A percentile compares a stretch with the other conserved stretches of the same genome.
phyloP scores from a whole-genome alignment of 1,284 basidiomycete species.

The Pisolithus thermaeus region DNA sequence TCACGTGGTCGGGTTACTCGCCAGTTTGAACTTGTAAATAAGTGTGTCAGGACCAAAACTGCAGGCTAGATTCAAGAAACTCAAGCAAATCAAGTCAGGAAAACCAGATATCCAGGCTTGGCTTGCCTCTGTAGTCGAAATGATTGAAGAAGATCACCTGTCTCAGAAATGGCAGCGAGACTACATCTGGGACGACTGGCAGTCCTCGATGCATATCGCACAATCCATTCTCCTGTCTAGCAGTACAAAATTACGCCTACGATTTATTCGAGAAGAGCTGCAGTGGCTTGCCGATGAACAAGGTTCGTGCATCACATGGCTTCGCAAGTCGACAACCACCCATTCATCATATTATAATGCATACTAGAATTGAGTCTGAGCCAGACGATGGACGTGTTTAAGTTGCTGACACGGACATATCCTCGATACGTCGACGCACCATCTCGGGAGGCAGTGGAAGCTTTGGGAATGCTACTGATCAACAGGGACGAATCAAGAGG shows the following conservation, averaged over 20 bases:
- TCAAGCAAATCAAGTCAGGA: slow-evolving; percentile 15
- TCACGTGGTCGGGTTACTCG: not conserved
- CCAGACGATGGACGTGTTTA: slow-evolving; percentile 68
- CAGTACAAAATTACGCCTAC: slow-evolving; percentile 49
- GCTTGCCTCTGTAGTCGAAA: slow-evolving; percentile 26
- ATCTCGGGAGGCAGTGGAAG: slow-evolving; percentile 68
- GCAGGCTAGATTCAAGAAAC: too few relatives aligned
- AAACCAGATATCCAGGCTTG: slow-evolving; percentile 39
- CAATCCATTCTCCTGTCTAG: slow-evolving; percentile 43
- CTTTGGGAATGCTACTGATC: slow-evolving; percentile 58
- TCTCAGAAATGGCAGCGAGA: slow-evolving; percentile 44
- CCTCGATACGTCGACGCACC: slow-evolving; percentile 68
- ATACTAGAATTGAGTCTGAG: slow-evolving; percentile 54
- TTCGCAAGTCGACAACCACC: not conserved
- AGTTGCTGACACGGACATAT: slow-evolving; percentile 68
- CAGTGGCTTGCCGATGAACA: slow-evolving; percentile 52
- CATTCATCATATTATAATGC: not conserved
- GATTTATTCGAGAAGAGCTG: slow-evolving; percentile 59
- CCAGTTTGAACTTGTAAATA: too few relatives aligned
- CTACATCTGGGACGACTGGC: slow-evolving; percentile 49
- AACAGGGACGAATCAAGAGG: slow-evolving; percentile 44
- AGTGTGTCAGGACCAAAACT: not conserved
- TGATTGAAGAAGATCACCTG: slow-evolving; percentile 16
- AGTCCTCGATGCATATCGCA: slow-evolving; percentile 46
- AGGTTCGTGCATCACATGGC: slow-evolving; percentile 36